Evolutionary conservation across 345 rosid species (phyloP).

Genomic region (Murraya koenigii): DNA sequence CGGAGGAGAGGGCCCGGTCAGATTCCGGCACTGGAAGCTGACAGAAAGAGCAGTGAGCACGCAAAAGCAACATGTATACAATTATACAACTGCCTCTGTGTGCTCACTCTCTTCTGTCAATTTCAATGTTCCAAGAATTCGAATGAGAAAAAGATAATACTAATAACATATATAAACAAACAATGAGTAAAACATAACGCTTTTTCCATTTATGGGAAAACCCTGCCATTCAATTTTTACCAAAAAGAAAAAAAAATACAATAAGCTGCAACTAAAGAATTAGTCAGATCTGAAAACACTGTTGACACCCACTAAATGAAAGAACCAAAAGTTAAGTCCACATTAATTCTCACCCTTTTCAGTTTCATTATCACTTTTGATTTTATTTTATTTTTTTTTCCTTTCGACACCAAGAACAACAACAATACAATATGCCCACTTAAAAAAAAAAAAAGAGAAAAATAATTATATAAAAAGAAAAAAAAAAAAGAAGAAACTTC

Average conservation of each 20-base stretch:
- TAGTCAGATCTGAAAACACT: slow-evolving; percentile 55
- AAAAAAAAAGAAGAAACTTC: background rate
- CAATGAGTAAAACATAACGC: background rate
- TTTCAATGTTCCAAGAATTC: slow-evolving; percentile 44
- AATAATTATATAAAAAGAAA: background rate
- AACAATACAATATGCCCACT: background rate
- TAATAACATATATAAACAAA: no score
- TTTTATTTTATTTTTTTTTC: slow-evolving; percentile 34
- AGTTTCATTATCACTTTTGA: background rate
- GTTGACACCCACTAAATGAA: slow-evolving; percentile 34
- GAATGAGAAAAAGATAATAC: background rate
- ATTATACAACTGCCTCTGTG: slow-evolving; percentile 73
- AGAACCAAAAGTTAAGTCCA: slow-evolving; percentile 17
- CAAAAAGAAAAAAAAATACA: background rate
- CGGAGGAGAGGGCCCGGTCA: slow-evolving; percentile 7
- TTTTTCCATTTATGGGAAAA: slow-evolving; percentile 18
- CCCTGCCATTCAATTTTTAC: background rate
- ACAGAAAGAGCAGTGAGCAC: slow-evolving; percentile 98
- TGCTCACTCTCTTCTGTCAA: slow-evolving; percentile 99
- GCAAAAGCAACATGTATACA: slow-evolving; percentile 66
- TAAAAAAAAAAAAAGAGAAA: background rate
- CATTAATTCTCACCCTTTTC: slow-evolving; percentile 20
- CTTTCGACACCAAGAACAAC: background rate
- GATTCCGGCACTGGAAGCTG: slow-evolving; percentile 64
- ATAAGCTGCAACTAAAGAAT: background rate